These are phyloP conservation scores for Backusella tuberculispora DNA, from an alignment of 192 early-diverging fungal genomes.

Conservation along the genomic window DNA sequence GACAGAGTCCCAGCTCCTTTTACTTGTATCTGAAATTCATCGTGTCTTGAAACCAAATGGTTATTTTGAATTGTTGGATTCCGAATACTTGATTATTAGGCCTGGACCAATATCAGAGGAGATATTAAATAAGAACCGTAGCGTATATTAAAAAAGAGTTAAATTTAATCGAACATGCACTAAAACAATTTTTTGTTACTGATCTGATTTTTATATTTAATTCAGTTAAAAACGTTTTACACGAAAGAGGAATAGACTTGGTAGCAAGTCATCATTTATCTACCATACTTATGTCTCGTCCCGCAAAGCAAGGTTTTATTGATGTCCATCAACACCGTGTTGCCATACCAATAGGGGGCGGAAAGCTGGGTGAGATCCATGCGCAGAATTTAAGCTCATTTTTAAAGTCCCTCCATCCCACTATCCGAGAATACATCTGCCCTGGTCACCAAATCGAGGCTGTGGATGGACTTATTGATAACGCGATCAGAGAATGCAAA, in stretches of 20 bases:
- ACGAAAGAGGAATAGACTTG: conserved; percentile 9
- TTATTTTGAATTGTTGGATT: conserved; percentile 33
- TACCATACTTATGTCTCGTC: conserved; percentile 20
- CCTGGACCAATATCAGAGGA: conserved; percentile 11
- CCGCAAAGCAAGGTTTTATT: conserved; percentile 20
- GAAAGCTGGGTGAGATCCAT: conserved; percentile 26
- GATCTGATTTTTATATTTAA: background rate
- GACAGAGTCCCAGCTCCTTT: conserved; percentile 10
- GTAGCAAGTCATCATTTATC: conserved; percentile 21
- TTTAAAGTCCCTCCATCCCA: conserved; percentile 14
- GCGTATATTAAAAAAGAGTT: background rate
- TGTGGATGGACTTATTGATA: background rate
- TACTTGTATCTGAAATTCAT: conserved; percentile 24
- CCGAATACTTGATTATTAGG: conserved; percentile 25
- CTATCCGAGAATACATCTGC: background rate
- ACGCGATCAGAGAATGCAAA: conserved; percentile 23
- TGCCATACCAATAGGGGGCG: conserved; percentile 29
- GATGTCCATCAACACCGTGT: conserved; percentile 27
- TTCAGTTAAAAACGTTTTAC: conserved; percentile 18
- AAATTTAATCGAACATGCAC: background rate
- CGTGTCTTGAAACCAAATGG: conserved; percentile 30
- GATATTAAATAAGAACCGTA: conserved; percentile 13
- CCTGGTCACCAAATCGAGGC: background rate
- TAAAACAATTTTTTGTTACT: background rate
- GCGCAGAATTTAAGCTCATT: conserved; percentile 17